Percentiles rank a stretch among this genome's conserved stretches.
Evolutionary conservation across 345 rosid species (phyloP).

Genomic region (Eucalyptus melliodora): DNA sequence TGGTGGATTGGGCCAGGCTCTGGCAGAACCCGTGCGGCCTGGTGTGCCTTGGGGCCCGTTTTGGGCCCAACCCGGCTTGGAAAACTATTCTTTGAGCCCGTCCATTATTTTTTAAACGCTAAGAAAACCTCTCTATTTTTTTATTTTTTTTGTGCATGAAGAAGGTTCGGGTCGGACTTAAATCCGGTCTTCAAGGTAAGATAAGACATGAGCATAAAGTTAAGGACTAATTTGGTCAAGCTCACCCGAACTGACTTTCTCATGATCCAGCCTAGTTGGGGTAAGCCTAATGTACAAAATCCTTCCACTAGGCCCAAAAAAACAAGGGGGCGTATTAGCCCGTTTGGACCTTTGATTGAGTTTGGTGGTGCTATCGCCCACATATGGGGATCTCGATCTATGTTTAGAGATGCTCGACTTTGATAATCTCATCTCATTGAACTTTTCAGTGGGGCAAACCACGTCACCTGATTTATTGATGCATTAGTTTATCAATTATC

Average conservation of each 20-base stretch:
- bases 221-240: not conserved
- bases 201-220: not conserved
- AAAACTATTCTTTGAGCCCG: not conserved
- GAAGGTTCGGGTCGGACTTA: not conserved
- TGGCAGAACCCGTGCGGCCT: not conserved
- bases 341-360: not conserved
- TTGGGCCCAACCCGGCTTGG: not conserved
- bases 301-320: not conserved
- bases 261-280: not conserved
- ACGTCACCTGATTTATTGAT: not conserved
- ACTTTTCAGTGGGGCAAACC: not conserved
- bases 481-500: not conserved
- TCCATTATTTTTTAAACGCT: not conserved
- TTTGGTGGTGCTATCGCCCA: not conserved
- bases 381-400: not conserved
- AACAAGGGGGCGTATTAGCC: not conserved
- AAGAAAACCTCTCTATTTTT: not conserved
- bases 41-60: not conserved
- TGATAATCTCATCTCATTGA: not conserved
- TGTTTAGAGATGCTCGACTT: not conserved
- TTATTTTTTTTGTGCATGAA: not conserved
- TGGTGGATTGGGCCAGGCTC: not conserved
- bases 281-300: not conserved
- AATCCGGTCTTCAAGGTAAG: not conserved
- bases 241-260: not conserved